Percentiles rank a stretch among this genome's conserved stretches.
Conservation (phyloP, 2,329 filamentous ascomycete species). For the Fusarium guadeloupense region DNA sequence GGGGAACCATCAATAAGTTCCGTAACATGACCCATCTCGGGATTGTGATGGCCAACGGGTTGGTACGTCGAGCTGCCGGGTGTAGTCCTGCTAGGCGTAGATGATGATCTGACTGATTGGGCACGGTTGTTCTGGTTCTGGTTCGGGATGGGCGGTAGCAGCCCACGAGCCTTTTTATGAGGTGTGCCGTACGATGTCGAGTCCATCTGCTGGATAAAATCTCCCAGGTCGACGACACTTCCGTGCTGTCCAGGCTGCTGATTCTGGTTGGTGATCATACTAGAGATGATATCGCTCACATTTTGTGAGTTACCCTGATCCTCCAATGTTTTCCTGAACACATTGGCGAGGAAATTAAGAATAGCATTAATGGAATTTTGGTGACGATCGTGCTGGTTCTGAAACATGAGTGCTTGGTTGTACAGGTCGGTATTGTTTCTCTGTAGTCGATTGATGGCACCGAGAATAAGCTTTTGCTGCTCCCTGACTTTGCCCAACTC, state of each 20-base stretch:
- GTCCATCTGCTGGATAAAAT: slow-evolving; percentile 62
- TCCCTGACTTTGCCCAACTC: slow-evolving; percentile 85
- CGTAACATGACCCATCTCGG: slow-evolving; percentile 66
- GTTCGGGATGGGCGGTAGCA: slow-evolving; percentile 64
- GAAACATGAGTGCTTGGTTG: slow-evolving; percentile 87
- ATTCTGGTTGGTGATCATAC: slow-evolving; percentile 70
- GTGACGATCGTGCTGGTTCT: slow-evolving; percentile 92
- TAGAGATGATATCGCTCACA: slow-evolving; percentile 84
- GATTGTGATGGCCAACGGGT: slow-evolving; percentile 45
- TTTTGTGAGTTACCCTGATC: slow-evolving; percentile 80
- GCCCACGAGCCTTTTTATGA: slow-evolving; percentile 62
- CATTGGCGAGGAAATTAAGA: slow-evolving; percentile 93
- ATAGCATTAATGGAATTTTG: slow-evolving; percentile 99
- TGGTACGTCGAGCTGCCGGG: slow-evolving; percentile 38
- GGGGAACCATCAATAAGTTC: slow-evolving; percentile 66
- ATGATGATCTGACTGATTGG: slow-evolving; percentile 42
- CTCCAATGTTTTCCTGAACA: slow-evolving; percentile 93
- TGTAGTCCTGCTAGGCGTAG: slow-evolving; percentile 23
- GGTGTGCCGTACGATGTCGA: slow-evolving; percentile 52
- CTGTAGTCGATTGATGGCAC: slow-evolving; percentile 80
- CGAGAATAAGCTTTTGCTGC: slow-evolving; percentile 86
- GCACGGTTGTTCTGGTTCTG: slow-evolving; percentile 45
- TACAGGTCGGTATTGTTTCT: slow-evolving; percentile 89
- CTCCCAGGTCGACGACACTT: slow-evolving; percentile 69
- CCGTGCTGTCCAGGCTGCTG: slow-evolving; percentile 59